Base-by-base conservation (phyloP, 2,329 filamentous ascomycete genomes). In the Colletotrichum somersetense region DNA sequence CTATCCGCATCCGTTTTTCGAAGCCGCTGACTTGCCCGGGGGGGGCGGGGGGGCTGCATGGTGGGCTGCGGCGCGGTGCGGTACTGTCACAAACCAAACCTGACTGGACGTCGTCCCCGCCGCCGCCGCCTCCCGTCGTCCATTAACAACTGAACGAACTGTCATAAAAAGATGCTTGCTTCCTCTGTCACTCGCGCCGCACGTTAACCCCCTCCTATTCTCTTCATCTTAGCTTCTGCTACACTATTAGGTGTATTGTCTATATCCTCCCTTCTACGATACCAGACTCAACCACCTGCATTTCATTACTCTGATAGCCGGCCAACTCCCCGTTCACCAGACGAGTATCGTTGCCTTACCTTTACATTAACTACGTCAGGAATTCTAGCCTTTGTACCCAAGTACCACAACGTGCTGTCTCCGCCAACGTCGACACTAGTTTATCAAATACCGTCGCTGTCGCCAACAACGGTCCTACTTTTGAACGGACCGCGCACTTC, bases 221-320 rank as follows among this genome's bases (percentile, higher is more conserved):
- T 55, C 42, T 57, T 58, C 52, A 4, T 20, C 50, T 53, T 33
- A 56, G 46, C 58, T 42, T n/a, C 26, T 33, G 33, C 30, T 66
- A 55, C 67, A 72, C 69, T 72, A 68, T 72, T 69, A 72, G 69
- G 69, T 72, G 69, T 66, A 55, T 50, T 44, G n/a, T 61, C 38
- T 52, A 42, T 16, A 23, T 56, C 35, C 14, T 33, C 35, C 46
- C 55, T n/a, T 3, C 55, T 50, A 23, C 33, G 12, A 46, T 58
- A 23, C 58, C n/a, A 44, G 42, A 8, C 61, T 30, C 30, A 52
- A 62, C 64, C 16, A 33, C 55, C 26, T 35, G 12, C 61, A 53
- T 30, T 33, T 5, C 1, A 10, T 52, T 50, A 16, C n/a, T 44
- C 38, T 26, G 33, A 42, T 58, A 57, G 44, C 35, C 33, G 52